Evolutionary conservation across 768 basidiomycete genomes (phyloP).

Genomic region (Paxillus ammoniavirescens): DNA sequence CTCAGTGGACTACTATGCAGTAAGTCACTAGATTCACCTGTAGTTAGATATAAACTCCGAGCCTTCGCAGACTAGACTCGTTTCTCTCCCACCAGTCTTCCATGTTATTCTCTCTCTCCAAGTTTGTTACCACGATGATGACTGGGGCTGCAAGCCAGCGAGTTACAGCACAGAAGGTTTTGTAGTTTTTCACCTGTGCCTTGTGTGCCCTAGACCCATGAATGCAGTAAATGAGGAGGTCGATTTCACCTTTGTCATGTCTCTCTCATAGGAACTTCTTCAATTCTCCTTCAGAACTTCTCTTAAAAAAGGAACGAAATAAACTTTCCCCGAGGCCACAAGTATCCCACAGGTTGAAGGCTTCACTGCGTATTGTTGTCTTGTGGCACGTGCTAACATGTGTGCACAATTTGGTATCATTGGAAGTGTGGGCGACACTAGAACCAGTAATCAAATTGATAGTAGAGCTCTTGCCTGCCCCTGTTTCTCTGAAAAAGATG

Average conservation of each 20-base stretch:
- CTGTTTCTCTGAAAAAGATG: slow-evolving; percentile 23
- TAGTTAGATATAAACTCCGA: no score
- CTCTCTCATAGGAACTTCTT: slow-evolving; percentile 21
- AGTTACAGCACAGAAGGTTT: slow-evolving; percentile 32
- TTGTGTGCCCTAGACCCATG: slow-evolving; percentile 33
- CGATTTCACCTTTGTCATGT: slow-evolving; percentile 26
- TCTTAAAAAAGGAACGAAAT: slow-evolving; percentile 8
- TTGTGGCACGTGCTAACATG: background rate
- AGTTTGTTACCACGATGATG: slow-evolving; percentile 34
- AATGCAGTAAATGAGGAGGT: slow-evolving; percentile 40
- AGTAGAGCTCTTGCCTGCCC: slow-evolving; percentile 25
- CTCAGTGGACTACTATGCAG: no score
- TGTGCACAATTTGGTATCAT: slow-evolving; percentile 18
- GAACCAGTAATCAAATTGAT: slow-evolving; percentile 24
- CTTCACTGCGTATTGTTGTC: background rate
- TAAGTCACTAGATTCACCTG: no score
- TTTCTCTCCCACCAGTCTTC: slow-evolving; percentile 34
- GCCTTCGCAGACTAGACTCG: background rate
- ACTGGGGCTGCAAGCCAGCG: slow-evolving; percentile 37
- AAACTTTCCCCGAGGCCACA: slow-evolving; percentile 35
- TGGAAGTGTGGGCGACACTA: slow-evolving; percentile 9
- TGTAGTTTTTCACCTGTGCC: slow-evolving; percentile 30
- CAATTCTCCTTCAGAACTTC: slow-evolving; percentile 15
- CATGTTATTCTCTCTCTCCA: slow-evolving; percentile 29
- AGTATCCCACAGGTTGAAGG: slow-evolving; percentile 35